Percentiles rank a stretch among this genome's conserved stretches.
These are phyloP conservation scores for Scheffersomyces amazonensis DNA, from an alignment of 805 yeast genomes.

Conservation along the genomic window DNA sequence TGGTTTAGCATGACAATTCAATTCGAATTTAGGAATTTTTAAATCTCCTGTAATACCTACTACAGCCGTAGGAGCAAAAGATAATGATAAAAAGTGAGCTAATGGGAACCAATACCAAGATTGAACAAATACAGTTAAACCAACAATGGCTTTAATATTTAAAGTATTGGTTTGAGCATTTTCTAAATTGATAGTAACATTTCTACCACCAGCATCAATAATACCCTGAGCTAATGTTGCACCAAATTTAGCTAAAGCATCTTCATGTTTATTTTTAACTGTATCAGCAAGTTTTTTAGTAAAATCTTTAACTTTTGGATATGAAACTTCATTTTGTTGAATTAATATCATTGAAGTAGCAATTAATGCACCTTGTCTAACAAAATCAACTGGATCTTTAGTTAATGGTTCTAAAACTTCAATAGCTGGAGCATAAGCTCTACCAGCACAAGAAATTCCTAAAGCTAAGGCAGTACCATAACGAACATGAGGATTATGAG, in stretches of 20 bases:
- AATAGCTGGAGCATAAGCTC: conserved; percentile 82
- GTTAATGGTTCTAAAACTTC: conserved; percentile 91
- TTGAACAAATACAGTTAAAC: conserved; percentile 84
- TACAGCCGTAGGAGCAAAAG: conserved; percentile 89
- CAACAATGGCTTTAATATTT: conserved; percentile 88
- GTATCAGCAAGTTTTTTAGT: conserved; percentile 72
- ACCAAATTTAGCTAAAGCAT: conserved; percentile 95
- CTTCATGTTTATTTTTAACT: conserved; percentile 88
- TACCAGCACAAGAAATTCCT: conserved; percentile 96
- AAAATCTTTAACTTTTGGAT: conserved; percentile 75
- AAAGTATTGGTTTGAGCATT: conserved; percentile 85
- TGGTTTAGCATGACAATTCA: conserved; percentile 78
- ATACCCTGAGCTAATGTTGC: conserved; percentile 97
- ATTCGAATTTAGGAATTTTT: conserved; percentile 78
- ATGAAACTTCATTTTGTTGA: conserved; percentile 77
- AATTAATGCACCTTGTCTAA: conserved; percentile 95
- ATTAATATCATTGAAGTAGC: conserved; percentile 89
- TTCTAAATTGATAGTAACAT: conserved; percentile 90
- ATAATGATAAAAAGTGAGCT: conserved; percentile 86
- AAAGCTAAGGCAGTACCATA: conserved; percentile 97
- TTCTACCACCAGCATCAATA: conserved; percentile 97
- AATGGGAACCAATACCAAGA: conserved; percentile 99
- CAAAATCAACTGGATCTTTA: conserved; percentile 94
- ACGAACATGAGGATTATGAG: conserved; percentile 97
- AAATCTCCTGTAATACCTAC: conserved; percentile 80